Evolutionary conservation across 805 yeast species (phyloP), one percentile per base, ranked within the genome.

Genomic region (Yarrowia sp.): DNA sequence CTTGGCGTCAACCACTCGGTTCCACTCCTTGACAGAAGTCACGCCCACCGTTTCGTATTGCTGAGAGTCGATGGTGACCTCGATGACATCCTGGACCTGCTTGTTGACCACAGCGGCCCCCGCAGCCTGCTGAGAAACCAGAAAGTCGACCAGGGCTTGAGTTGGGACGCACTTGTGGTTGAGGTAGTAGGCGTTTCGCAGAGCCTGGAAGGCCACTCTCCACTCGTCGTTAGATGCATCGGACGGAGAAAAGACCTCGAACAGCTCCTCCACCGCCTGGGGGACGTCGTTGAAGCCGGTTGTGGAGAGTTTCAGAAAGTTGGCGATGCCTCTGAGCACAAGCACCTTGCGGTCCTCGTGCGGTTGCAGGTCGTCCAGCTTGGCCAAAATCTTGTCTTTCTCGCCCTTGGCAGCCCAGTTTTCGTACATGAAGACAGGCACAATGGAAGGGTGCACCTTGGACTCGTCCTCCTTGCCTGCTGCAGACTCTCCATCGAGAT

Each of bases 121-220:
- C 8, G 69, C 60, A 0, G 70, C 70, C 36, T 68, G 74, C 61
- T 73, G 76, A 9, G 58, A 33, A 14, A 65, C 62, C 7, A 73
- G 64, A 29, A 65, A 71, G 27, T 67, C 66, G 10, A 71, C 63
- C 4, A 75, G 44, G 16, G 51, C 25, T 12, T 63, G 46, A 12
- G 67, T 63, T 0, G 75, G 68, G 27, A 70, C 71, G 12, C 58
- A 61, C 8, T 62, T 25, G 42, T 35, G 24, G 58, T 51, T 51
- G 14, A 33, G 24, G 1, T 10, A 24, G 13, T 35, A 24, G 18
- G 58, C 58, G 25, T 24, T 6, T 7, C 10, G 2, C 21, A 51
- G 42, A 13, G 33, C 16, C 5, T 7, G 6, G 33, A 51, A 51
- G 9, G 19, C 58, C 32, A 14, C 33, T 35, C 24, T 33, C 58